Percentiles rank a stretch among this genome's conserved stretches.
Evolutionary conservation across 345 rosid genomes (phyloP).

Genomic region (Aegle marmelos): DNA sequence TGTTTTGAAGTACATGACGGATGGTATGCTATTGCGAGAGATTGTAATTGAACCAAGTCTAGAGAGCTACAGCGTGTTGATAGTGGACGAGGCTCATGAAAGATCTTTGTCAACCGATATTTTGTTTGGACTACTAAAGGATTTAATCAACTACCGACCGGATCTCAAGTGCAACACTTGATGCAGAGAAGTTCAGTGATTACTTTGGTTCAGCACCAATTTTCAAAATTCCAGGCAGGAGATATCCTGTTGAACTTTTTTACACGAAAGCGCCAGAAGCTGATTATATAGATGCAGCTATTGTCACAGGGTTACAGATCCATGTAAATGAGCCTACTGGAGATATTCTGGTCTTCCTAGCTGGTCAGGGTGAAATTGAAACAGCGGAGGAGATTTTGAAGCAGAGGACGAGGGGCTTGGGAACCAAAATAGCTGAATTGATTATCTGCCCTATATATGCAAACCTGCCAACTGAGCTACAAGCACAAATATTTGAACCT

Average conservation of each 20-base stretch:
- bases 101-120: constrained; percentile 97
- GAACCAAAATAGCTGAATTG: constrained; percentile 89
- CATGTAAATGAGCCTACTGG: constrained; percentile 81
- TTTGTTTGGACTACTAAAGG: constrained; percentile 90
- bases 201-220: constrained; percentile 94
- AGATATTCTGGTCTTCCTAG: constrained; percentile 83
- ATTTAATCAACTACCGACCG: constrained; percentile 77
- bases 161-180: constrained; percentile 97
- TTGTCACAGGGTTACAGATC: constrained; percentile 82
- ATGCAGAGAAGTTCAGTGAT: constrained; percentile 95
- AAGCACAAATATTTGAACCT: constrained; percentile 92
- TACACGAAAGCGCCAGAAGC: constrained; percentile 96
- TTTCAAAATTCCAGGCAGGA: constrained; percentile 90
- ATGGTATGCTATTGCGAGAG: constrained; percentile 94
- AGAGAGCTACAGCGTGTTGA: constrained; percentile 83
- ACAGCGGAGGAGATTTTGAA: constrained; percentile 88
- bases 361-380: constrained; percentile 98
- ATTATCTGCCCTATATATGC: constrained; percentile 96
- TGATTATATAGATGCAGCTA: constrained; percentile 90
- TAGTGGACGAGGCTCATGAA: constrained; percentile 99
- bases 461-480: constrained; percentile 94
- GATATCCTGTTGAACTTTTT: constrained; percentile 82
- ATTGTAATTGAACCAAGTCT: constrained; percentile 90
- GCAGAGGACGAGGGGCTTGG: constrained; percentile 82
- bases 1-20: constrained; percentile 88